Percentiles rank a stretch among this genome's conserved stretches.
Conservation (phyloP, 2,329 filamentous ascomycete genomes). For the Basipetospora sp. region DNA sequence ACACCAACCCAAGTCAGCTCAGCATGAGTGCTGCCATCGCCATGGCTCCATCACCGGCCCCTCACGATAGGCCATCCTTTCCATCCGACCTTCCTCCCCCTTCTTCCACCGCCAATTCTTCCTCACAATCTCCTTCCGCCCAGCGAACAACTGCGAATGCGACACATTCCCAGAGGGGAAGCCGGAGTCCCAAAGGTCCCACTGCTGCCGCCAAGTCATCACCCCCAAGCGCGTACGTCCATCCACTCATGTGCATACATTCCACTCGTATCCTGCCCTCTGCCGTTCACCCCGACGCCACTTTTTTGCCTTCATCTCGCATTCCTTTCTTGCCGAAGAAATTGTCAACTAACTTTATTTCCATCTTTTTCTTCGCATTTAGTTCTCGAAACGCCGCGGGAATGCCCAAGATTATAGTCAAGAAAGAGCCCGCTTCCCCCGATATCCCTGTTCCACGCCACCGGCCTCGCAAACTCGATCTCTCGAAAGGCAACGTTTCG, state of each 20-base stretch:
- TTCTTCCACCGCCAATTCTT: constrained; percentile 22
- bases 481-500: constrained; percentile 48
- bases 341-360: too few species aligned
- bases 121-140: constrained; percentile 20
- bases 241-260: constrained; percentile 1
- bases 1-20: neutral
- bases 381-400: constrained; percentile 37
- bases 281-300: constrained; percentile 8
- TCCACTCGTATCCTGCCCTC: constrained; percentile 2
- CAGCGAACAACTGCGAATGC: constrained; percentile 8
- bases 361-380: constrained; percentile 9
- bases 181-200: constrained; percentile 11
- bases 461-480: constrained; percentile 61
- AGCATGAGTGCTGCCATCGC: constrained; percentile 55
- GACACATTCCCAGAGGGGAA: constrained; percentile 7
- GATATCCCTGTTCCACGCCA: constrained; percentile 60
- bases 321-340: too few species aligned
- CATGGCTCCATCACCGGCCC: constrained; percentile 54
- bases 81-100: constrained; percentile 32
- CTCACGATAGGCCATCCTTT: constrained; percentile 47
- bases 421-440: constrained; percentile 88
- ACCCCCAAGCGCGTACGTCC: constrained; percentile 44
- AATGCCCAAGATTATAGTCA: constrained; percentile 73
- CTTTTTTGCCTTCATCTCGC: constrained; percentile 7
- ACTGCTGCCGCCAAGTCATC: constrained; percentile 35